phyloP scores from a whole-genome alignment of 106 monocot genomes.

The Dendrobium officinale region DNA sequence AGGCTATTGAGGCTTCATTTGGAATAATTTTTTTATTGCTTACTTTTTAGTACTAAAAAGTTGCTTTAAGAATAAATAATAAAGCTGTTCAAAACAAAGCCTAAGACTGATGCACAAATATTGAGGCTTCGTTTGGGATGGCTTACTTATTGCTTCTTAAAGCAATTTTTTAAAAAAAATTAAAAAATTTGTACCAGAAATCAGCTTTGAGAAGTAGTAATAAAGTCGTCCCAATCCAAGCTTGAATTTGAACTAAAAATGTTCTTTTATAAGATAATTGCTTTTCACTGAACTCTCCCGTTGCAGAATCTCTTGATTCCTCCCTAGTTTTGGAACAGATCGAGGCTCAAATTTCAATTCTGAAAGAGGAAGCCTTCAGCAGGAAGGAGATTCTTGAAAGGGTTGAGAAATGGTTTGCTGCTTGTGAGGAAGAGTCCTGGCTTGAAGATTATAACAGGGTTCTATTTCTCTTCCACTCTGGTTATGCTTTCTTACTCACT shows the following conservation, averaged over 20 bases:
- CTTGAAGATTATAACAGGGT: conserved; percentile 87
- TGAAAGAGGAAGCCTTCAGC: conserved; percentile 67
- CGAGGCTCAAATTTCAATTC: conserved; percentile 45
- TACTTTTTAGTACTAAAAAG: too few relatives aligned
- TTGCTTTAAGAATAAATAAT: too few relatives aligned
- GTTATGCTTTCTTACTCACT: neutral
- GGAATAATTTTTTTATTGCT: too few relatives aligned
- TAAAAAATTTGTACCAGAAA: too few relatives aligned
- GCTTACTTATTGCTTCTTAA: too few relatives aligned
- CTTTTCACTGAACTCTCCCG: too few relatives aligned
- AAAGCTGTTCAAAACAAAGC: too few relatives aligned
- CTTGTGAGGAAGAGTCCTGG: conserved; percentile 75
- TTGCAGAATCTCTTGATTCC: conserved; percentile 43
- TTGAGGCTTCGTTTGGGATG: too few relatives aligned
- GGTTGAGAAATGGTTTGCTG: conserved; percentile 66
- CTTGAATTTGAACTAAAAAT: neutral
- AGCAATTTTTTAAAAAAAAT: too few relatives aligned
- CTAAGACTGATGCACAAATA: conserved; percentile 18
- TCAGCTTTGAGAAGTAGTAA: too few relatives aligned
- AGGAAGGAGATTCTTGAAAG: conserved; percentile 79
- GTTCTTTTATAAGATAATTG: neutral
- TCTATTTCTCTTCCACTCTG: conserved; percentile 7
- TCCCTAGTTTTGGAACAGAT: conserved; percentile 51
- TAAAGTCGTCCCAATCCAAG: too few relatives aligned
- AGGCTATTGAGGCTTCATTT: conserved; percentile 23